A percentile compares a stretch with the other conserved stretches of the same genome.
Evolutionary conservation across 2,329 filamentous ascomycete genomes (phyloP).

Genomic region (Penicillium occitanis): DNA sequence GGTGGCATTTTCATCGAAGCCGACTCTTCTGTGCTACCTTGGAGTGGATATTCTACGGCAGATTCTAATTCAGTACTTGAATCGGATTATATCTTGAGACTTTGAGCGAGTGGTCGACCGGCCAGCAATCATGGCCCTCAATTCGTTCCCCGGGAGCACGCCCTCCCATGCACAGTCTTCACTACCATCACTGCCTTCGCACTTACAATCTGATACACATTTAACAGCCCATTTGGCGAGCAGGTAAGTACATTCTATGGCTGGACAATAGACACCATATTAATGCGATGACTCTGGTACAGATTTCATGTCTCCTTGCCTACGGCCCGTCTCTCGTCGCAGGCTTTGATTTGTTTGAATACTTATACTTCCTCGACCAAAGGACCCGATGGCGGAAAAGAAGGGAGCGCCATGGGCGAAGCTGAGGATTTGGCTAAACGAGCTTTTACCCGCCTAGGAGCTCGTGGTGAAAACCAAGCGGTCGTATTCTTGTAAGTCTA

Average conservation of each 20-base stretch:
- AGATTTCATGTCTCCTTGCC: slow-evolving; percentile 91
- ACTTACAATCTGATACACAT: slow-evolving; percentile 54
- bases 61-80: background rate
- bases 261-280: slow-evolving; percentile 14
- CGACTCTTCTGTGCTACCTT: background rate
- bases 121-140: slow-evolving; percentile 40
- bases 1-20: background rate
- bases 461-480: slow-evolving; percentile 89
- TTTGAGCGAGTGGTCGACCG: background rate
- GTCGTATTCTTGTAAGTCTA: slow-evolving; percentile 81
- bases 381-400: slow-evolving; percentile 84
- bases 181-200: slow-evolving; percentile 80
- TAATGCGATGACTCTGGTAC: slow-evolving; percentile 57
- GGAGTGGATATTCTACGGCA: background rate
- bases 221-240: slow-evolving; percentile 53
- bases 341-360: slow-evolving; percentile 88
- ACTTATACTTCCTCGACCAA: slow-evolving; percentile 89
- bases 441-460: slow-evolving; percentile 80
- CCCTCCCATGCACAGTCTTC: slow-evolving; percentile 75
- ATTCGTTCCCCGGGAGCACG: slow-evolving; percentile 43
- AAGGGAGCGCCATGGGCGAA: slow-evolving; percentile 87
- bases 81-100: background rate
- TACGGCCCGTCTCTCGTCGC: slow-evolving; percentile 84
- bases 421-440: slow-evolving; percentile 88
- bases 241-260: slow-evolving; percentile 35